Percentiles rank a stretch among this genome's conserved stretches.
phyloP scores from a whole-genome alignment of 306 rosid species.

The Trifolium subterraneum region DNA sequence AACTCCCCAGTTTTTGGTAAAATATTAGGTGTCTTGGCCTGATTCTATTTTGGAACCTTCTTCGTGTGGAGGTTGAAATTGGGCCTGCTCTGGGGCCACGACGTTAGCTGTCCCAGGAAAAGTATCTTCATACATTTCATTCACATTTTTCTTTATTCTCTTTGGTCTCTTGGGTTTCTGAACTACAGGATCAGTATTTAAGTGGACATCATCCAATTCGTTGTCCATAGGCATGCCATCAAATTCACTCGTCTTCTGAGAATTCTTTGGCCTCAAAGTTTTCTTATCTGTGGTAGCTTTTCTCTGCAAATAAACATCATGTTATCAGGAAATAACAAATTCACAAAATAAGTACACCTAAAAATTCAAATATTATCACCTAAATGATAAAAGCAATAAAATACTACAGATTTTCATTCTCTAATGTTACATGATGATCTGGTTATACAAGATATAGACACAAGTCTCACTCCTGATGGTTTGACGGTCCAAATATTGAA shows the following conservation, averaged over 20 bases:
- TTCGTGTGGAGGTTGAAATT: conserved; percentile 40
- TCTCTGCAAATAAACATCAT: conserved; percentile 60
- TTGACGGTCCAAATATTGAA: neutral
- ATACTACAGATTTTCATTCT: neutral
- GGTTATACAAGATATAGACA: neutral
- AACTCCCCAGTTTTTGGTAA: conserved; percentile 3
- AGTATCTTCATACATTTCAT: conserved; percentile 66
- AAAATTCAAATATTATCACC: conserved; percentile 24
- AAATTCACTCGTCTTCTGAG: conserved; percentile 53
- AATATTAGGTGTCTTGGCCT: conserved; percentile 38
- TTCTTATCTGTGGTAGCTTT: conserved; percentile 60
- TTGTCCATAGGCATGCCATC: conserved; percentile 40
- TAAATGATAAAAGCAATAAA: conserved; percentile 6
- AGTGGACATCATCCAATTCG: conserved; percentile 54
- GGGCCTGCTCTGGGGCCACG: conserved; percentile 52
- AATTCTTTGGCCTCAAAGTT: conserved; percentile 54
- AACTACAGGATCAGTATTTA: conserved; percentile 50
- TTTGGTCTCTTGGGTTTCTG: conserved; percentile 73
- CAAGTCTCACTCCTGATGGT: neutral
- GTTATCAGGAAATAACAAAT: conserved; percentile 33
- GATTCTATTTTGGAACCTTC: conserved; percentile 47
- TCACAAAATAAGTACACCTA: conserved; percentile 8
- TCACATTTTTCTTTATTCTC: conserved; percentile 71
- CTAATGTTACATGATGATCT: neutral
- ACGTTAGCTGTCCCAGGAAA: conserved; percentile 40